These are phyloP conservation scores for Pinus albicaulis DNA, from an alignment of 75 land plant species.

Conservation along the genomic window DNA sequence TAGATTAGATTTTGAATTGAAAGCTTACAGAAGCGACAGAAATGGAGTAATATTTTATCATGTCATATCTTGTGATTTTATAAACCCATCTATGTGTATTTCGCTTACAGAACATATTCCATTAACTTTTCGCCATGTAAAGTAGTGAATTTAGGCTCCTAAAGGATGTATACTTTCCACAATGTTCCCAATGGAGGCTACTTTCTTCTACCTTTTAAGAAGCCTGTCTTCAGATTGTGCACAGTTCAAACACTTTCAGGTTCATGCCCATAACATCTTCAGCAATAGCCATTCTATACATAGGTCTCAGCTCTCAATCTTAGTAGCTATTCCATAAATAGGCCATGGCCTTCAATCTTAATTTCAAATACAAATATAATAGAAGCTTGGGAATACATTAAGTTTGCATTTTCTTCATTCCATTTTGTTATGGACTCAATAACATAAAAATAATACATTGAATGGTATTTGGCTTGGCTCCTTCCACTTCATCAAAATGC, in stretches of 20 bases:
- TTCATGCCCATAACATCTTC: neutral
- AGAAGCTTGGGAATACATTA: neutral
- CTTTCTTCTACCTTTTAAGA: neutral
- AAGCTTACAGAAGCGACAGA: neutral
- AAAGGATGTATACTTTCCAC: neutral
- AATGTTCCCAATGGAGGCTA: neutral
- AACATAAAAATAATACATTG: too few species aligned
- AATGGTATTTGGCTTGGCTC: too few species aligned
- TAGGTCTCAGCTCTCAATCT: neutral
- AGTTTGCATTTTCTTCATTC: neutral
- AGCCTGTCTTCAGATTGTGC: neutral
- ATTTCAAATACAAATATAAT: neutral
- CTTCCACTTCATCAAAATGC: too few species aligned
- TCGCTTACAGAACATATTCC: neutral
- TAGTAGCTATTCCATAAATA: neutral
- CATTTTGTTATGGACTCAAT: too few species aligned
- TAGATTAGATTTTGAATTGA: neutral
- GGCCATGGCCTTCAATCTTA: neutral
- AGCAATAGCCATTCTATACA: neutral
- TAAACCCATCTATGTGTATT: neutral
- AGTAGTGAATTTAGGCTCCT: neutral
- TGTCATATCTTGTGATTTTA: neutral
- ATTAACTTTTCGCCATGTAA: neutral
- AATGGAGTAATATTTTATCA: neutral
- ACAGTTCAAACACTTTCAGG: neutral